Base-by-base conservation (phyloP, 78 protist species). In the Dictyostelium purpureum region DNA sequence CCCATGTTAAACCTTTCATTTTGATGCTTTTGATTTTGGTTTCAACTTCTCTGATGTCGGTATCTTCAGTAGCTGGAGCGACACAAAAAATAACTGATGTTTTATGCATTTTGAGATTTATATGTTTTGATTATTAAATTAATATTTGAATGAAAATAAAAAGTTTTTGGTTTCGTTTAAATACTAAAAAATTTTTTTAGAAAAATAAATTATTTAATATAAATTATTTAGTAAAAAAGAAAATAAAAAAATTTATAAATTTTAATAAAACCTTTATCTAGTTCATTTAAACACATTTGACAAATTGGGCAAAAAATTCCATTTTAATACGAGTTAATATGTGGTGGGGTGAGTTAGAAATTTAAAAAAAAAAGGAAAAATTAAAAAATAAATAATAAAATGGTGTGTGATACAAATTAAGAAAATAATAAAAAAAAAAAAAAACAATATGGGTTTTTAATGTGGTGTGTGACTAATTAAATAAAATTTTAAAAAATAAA, bases 21-120 rank as follows among this genome's bases (percentile, higher is more conserved):
- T 66, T 35, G 37, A 66, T 66, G 49, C 37, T n/a, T 37, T 38
- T 33, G 75, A 66, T 21, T 18, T 66, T 66, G n/a, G 16, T 66
- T 66, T 66, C 75, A 66, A 66, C 75, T 18, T 66, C 75, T 37
- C 18, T 14, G 16, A 66, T 66, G 49, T 66, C 19, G 28, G 75
- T 66, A 21, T 66, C 75, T 66, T 66, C 75, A 37, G 24, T 6
- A 4, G 49, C 42, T 37, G 75, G 75, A 37, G 75, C 31, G 37
- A 66, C 43, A 6, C 19, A 26, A 61, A 61, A 63, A 33, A 63
- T 63, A 63, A 63, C 71, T 63, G 71, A 63, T 63, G 71, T 33
- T 63, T 63, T 63, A 63, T 33, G 45, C 71, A 63, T 63, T 63
- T 63, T 63, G 40, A 16, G 4, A 47, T 47, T 47, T 47, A 47